Conservation (phyloP, 1,284 basidiomycete species). For the Tilletia setariae region DNA sequence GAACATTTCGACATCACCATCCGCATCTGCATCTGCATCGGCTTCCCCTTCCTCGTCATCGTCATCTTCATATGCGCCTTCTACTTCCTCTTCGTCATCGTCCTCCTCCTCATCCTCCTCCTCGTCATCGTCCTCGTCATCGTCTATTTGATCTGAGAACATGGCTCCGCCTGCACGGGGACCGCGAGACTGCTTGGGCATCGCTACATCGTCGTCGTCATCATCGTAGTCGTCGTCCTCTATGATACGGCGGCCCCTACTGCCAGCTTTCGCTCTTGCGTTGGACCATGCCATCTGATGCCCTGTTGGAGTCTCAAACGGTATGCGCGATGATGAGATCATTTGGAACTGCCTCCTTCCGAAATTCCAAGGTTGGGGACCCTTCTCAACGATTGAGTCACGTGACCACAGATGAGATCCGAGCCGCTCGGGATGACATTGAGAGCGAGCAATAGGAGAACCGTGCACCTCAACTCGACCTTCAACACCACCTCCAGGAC, state of each 20-base stretch:
- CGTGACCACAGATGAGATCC: too few species aligned
- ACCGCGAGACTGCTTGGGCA: slow-evolving; percentile 23
- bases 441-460: too few species aligned
- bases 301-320: too few species aligned
- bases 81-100: slow-evolving; percentile 22
- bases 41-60: slow-evolving; percentile 25
- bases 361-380: too few species aligned
- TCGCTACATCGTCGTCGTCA: slow-evolving; percentile 28
- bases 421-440: too few species aligned
- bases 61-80: slow-evolving; percentile 20
- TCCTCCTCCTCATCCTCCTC: slow-evolving; percentile 21
- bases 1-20: slow-evolving; percentile 14
- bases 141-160: slow-evolving; percentile 26
- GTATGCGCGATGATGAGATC: too few species aligned
- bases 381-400: too few species aligned
- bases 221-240: slow-evolving; percentile 38
- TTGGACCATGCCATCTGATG: slow-evolving; percentile 8
- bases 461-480: too few species aligned
- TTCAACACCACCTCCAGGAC: not conserved
- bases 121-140: slow-evolving; percentile 26
- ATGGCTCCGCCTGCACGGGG: slow-evolving; percentile 27
- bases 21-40: slow-evolving; percentile 20
- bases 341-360: not conserved
- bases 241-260: not conserved
- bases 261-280: not conserved